phyloP scores from a whole-genome alignment of 768 basidiomycete genomes.

The Mycena kentingensis region DNA sequence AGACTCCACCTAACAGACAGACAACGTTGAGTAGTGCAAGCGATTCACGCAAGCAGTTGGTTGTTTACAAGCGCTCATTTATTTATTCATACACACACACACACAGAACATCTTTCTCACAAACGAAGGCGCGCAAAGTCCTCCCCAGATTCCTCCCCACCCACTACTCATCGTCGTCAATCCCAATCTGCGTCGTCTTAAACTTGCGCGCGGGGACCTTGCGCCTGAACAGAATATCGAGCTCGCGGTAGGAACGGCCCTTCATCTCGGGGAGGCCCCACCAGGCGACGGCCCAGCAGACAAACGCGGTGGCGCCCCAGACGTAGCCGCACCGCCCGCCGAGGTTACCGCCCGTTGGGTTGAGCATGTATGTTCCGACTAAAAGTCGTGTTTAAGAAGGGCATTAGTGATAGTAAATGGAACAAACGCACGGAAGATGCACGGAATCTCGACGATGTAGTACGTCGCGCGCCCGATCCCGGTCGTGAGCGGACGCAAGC shows the following conservation, averaged over 20 bases:
- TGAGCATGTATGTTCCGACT: conserved; percentile 19
- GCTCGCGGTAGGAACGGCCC: conserved; percentile 21
- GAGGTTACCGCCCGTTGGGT: conserved; percentile 23
- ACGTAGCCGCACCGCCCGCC: conserved; percentile 23
- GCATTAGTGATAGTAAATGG: neutral
- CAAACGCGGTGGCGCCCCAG: conserved; percentile 17
- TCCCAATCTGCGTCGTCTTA: conserved; percentile 8
- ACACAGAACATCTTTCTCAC: no score
- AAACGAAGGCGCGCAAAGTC: no score
- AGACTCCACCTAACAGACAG: no score
- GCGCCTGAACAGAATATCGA: conserved; percentile 23
- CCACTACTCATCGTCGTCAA: conserved; percentile 21
- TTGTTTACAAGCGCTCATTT: no score
- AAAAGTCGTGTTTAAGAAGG: neutral
- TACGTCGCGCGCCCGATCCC: conserved; percentile 20
- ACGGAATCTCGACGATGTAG: conserved; percentile 23
- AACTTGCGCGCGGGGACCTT: conserved; percentile 15
- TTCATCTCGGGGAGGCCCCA: conserved; percentile 22
- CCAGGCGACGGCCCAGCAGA: conserved; percentile 9
- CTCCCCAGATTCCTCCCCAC: no score
- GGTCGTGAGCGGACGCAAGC: conserved; percentile 20
- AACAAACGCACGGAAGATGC: conserved; percentile 14
- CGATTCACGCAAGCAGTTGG: no score
- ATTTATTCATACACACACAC: no score
- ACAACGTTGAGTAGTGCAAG: no score